Evolutionary conservation across 139 green algal genomes (phyloP).

Genomic region (Deuterostichococcus epilithicus): DNA sequence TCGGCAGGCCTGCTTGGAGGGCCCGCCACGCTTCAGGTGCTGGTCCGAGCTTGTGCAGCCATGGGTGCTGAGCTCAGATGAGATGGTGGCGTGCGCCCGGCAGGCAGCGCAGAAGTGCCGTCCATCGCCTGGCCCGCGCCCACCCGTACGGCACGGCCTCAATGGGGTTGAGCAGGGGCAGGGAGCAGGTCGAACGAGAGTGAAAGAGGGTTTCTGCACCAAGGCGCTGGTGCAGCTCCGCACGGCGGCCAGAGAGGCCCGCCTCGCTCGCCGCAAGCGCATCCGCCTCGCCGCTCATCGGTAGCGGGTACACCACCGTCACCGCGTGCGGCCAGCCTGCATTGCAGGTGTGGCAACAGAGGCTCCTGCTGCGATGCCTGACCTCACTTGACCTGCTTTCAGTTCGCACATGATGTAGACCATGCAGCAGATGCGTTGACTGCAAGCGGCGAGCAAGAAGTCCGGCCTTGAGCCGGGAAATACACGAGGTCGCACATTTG

Average conservation of each 20-base stretch:
- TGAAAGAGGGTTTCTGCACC: not conserved
- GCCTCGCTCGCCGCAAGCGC: not conserved
- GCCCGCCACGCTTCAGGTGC: conserved; percentile 61
- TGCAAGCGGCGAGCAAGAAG: too few species aligned
- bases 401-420: too few species aligned
- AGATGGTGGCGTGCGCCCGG: not conserved
- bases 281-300: not conserved
- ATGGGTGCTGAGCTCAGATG: not conserved
- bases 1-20: conserved; percentile 59
- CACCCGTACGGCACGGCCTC: not conserved
- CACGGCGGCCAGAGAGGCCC: not conserved
- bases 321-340: conserved; percentile 7
- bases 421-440: too few species aligned
- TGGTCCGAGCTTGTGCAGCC: not conserved
- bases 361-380: too few species aligned
- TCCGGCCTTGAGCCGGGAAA: too few species aligned
- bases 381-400: too few species aligned
- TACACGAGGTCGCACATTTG: too few species aligned
- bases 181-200: not conserved
- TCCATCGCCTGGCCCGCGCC: not conserved
- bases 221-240: not conserved
- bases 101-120: not conserved
- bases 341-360: not conserved
- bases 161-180: not conserved
- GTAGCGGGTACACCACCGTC: conserved; percentile 14